phyloP scores from a whole-genome alignment of 192 early-diverging fungal genomes.

The Anaeromyces robustus region DNA sequence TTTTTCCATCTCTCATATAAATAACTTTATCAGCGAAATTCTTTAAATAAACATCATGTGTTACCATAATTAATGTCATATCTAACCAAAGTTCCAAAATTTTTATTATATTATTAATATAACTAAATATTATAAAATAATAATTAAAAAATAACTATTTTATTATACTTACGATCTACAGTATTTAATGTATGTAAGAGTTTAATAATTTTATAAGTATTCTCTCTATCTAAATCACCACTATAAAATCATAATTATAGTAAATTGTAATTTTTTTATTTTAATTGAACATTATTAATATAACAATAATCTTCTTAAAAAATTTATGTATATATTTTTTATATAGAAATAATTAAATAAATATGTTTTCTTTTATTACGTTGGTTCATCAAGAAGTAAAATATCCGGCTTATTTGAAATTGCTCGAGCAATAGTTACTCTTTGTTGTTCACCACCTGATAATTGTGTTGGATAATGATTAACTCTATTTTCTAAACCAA shows the following conservation, averaged over 20 bases:
- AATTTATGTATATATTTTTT: too few species aligned
- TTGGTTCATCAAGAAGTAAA: constrained; percentile 3
- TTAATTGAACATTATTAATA: too few species aligned
- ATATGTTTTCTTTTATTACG: too few species aligned
- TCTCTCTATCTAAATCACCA: constrained; percentile 13
- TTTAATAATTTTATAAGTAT: constrained; percentile 10
- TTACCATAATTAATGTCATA: constrained; percentile 18
- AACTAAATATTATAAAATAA: too few species aligned
- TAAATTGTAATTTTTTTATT: too few species aligned
- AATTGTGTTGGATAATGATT: background rate
- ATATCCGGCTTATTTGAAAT: background rate
- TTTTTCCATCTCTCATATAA: constrained; percentile 17
- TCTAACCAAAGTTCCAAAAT: too few species aligned
- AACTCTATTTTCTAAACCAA: background rate
- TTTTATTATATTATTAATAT: too few species aligned
- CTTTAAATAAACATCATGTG: constrained; percentile 15
- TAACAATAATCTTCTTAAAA: too few species aligned
- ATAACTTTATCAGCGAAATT: constrained; percentile 12
- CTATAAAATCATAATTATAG: background rate
- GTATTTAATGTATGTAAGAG: constrained; percentile 11
- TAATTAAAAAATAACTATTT: too few species aligned
- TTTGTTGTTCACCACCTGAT: constrained; percentile 4
- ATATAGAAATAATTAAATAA: too few species aligned
- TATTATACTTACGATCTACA: background rate
- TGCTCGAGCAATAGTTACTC: constrained; percentile 3